Conservation (phyloP, 2,329 filamentous ascomycete genomes). For the Fusarium cyanostomum region DNA sequence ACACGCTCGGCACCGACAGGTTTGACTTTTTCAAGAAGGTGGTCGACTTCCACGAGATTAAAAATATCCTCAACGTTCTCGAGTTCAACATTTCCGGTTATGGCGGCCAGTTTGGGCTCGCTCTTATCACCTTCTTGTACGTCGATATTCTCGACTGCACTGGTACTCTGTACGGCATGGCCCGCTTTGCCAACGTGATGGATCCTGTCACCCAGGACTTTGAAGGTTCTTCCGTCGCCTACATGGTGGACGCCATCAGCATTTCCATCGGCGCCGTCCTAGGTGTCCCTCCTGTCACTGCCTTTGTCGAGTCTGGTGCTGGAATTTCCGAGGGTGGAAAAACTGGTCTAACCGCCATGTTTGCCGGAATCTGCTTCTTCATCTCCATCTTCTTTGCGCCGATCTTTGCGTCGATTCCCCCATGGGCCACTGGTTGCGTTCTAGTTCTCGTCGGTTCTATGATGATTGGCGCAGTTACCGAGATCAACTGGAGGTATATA, state of each 20-base stretch:
- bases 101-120: constrained; percentile 80
- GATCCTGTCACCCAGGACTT: constrained; percentile 88
- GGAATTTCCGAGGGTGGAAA: constrained; percentile 89
- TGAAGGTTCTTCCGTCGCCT: constrained; percentile 83
- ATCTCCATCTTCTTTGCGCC: constrained; percentile 89
- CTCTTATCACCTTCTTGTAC: constrained; percentile 88
- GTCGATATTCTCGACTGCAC: constrained; percentile 91
- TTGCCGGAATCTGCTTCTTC: constrained; percentile 84
- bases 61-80: constrained; percentile 73
- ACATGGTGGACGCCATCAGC: constrained; percentile 80
- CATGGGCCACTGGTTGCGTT: constrained; percentile 91
- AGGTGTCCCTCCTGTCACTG: constrained; percentile 82
- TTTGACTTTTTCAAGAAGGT: constrained; percentile 93
- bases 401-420: constrained; percentile 88
- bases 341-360: constrained; percentile 84
- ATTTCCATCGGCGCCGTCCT: constrained; percentile 84
- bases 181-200: constrained; percentile 81
- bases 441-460: constrained; percentile 87
- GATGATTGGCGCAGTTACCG: constrained; percentile 80
- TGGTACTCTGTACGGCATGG: constrained; percentile 90
- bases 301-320: constrained; percentile 89
- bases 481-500: constrained; percentile 90
- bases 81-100: constrained; percentile 76
- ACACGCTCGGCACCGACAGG: constrained; percentile 69
- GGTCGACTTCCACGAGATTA: constrained; percentile 83